Evolutionary conservation across 805 yeast genomes (phyloP).

Genomic region (Scheffersomyces coipomensis): DNA sequence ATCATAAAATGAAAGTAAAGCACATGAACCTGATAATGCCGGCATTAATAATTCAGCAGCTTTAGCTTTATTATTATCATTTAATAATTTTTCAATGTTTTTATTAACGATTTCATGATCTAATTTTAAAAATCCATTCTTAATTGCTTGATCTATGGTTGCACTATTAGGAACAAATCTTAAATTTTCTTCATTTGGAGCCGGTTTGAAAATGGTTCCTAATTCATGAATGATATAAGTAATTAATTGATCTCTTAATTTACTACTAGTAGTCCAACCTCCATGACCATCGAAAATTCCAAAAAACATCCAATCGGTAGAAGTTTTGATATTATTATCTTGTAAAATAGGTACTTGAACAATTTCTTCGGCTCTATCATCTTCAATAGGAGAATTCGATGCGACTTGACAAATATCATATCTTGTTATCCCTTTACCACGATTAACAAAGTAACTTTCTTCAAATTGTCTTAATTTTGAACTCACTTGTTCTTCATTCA

Average conservation of each 20-base stretch:
- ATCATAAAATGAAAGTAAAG: constrained; percentile 82
- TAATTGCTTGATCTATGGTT: constrained; percentile 75
- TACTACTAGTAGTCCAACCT: constrained; percentile 92
- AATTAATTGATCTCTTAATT: constrained; percentile 75
- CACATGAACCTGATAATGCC: constrained; percentile 95
- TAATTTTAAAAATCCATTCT: constrained; percentile 72
- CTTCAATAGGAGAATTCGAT: constrained; percentile 92
- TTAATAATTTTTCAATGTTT: constrained; percentile 66
- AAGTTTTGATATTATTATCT: constrained; percentile 53
- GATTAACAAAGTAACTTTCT: constrained; percentile 74
- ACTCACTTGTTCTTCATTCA: constrained; percentile 72
- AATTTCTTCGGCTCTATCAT: constrained; percentile 82
- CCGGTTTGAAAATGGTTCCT: constrained; percentile 59
- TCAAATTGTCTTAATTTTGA: constrained; percentile 67
- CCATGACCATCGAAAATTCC: constrained; percentile 97
- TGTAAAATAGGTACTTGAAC: constrained; percentile 68
- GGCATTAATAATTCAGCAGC: constrained; percentile 82
- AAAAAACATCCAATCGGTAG: constrained; percentile 86
- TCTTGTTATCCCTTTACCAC: constrained; percentile 84
- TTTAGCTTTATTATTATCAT: constrained; percentile 62
- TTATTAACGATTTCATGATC: constrained; percentile 85
- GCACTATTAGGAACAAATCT: constrained; percentile 67
- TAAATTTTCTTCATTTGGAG: constrained; percentile 44
- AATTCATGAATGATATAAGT: constrained; percentile 75
- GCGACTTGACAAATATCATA: constrained; percentile 90